Percentiles rank a stretch among this genome's conserved stretches.
Evolutionary conservation across 2,329 filamentous ascomycete genomes (phyloP).

Genomic region (Aspergillus novofumigatus): DNA sequence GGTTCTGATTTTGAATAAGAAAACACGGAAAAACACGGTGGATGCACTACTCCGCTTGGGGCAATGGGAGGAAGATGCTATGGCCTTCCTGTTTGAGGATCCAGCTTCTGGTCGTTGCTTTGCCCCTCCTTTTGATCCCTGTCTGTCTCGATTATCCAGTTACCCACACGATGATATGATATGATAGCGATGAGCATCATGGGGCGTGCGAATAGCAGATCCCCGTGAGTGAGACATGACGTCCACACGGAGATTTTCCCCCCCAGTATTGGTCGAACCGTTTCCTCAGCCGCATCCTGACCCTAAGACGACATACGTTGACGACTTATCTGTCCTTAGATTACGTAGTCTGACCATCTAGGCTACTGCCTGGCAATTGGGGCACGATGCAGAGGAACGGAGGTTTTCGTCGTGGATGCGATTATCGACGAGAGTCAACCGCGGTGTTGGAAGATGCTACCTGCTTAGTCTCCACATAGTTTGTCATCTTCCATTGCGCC

Average conservation of each 20-base stretch:
- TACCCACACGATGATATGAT: background rate
- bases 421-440: background rate
- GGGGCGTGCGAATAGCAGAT: background rate
- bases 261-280: background rate
- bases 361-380: background rate
- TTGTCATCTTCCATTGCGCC: background rate
- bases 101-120: background rate
- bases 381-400: background rate
- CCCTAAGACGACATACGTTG: background rate
- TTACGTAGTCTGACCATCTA: background rate
- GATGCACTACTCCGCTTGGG: background rate
- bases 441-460: background rate
- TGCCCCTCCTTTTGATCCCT: background rate
- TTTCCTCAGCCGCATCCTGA: background rate
- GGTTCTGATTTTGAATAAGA: background rate
- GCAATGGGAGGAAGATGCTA: background rate
- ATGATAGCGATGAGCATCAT: background rate
- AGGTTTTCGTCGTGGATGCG: background rate
- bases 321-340: background rate
- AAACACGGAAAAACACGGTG: background rate
- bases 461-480: background rate
- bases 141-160: background rate
- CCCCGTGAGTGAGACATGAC: background rate
- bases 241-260: background rate
- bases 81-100: background rate